Base-by-base conservation (phyloP, 306 rosid genomes). In the Cicer pinnatifidum region DNA sequence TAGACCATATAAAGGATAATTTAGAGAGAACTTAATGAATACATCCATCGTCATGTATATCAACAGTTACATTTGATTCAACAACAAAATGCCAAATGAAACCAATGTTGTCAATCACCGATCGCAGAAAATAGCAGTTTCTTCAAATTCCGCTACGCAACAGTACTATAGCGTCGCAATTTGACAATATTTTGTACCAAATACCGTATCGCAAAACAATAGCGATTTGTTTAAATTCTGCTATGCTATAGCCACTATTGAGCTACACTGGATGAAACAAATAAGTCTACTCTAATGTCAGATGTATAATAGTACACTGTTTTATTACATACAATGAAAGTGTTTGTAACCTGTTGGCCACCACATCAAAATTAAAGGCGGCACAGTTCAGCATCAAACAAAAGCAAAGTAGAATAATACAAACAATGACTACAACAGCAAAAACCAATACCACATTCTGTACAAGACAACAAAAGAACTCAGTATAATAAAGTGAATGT, bases 11-110 rank as follows among this genome's bases (percentile, higher is more conserved):
- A 52, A 70, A 68, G 48, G 56, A 80, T 53, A 51, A 46, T 54
- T 41, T 28, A 23, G 28, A 17, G 40, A 47, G 19, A 40, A 71
- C 17, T 19, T 19, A 0, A 38, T 17, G 48, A 7, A 43, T 54
- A 35, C 72, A 73, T 43, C n/a, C 17, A 62, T 8, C 58, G 16
- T 58, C 19, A 60, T 62, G 53, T 62, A 71, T 56, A 45, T 75
- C 35, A 65, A 45, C 41, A 20, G 66, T 71, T 65, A 72, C 51
- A 60, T 45, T 69, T 38, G 35, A 51, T 67, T 59, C 20, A 35
- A 71, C 50, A 75, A 56, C 58, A 11, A 59, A 67, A 80, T 69
- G 54, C 79, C 50, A 46, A 71, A 71, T 67, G 65, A 64, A 64
- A 51, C 39, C 38, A 37, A 48, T 28, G 35, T 3, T 28, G 35